These are phyloP conservation scores for Saturnispora sekii DNA, from an alignment of 805 yeast genomes.

Conservation along the genomic window DNA sequence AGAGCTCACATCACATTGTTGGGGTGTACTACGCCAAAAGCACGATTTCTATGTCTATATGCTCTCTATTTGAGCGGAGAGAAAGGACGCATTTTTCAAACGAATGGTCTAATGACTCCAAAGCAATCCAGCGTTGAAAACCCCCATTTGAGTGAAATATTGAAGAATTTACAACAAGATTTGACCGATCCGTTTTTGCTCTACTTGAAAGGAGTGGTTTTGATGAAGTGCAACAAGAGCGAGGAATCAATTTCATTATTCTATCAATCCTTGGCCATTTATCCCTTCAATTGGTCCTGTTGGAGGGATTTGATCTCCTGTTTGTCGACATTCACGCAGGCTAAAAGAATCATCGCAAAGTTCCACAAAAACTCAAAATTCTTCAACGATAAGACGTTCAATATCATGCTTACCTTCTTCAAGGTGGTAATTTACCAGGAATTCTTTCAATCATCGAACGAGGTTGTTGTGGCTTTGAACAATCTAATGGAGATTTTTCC, in stretches of 20 bases:
- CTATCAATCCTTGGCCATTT: constrained; percentile 49
- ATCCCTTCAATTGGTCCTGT: constrained; percentile 89
- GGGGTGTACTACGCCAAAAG: constrained; percentile 40
- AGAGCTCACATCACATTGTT: constrained; percentile 56
- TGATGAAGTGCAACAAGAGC: constrained; percentile 53
- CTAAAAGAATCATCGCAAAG: constrained; percentile 31
- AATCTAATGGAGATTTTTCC: constrained; percentile 53
- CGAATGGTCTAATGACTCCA: constrained; percentile 26
- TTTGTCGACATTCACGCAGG: constrained; percentile 53
- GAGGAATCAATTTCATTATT: constrained; percentile 51
- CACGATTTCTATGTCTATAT: constrained; percentile 57
- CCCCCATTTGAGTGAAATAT: constrained; percentile 23
- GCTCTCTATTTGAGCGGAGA: constrained; percentile 70
- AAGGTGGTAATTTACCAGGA: constrained; percentile 65
- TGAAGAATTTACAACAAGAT: constrained; percentile 33
- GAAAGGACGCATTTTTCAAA: constrained; percentile 51
- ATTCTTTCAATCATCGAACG: constrained; percentile 57
- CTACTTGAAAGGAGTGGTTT: constrained; percentile 63
- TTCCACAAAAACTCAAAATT: constrained; percentile 29
- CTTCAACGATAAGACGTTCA: constrained; percentile 20
- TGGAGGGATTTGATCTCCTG: constrained; percentile 75
- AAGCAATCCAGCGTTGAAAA: constrained; percentile 18
- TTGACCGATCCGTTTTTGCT: constrained; percentile 48
- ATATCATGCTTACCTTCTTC: constrained; percentile 39
- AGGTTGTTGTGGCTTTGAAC: constrained; percentile 40